Conservation (phyloP, 345 rosid genomes). For the Euphorbia pulcherrima region DNA sequence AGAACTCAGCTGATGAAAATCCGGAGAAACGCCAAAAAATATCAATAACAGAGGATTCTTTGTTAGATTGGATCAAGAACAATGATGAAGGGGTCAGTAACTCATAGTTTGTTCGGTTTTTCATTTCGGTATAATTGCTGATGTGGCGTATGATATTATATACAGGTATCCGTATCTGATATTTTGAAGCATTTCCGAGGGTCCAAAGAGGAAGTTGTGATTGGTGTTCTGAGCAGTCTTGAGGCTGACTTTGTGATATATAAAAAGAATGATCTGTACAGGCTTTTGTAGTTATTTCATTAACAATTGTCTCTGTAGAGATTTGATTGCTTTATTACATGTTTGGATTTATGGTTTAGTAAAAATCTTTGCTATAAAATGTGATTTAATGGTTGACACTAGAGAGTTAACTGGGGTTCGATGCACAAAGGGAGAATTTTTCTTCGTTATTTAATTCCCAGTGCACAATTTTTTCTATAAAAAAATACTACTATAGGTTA, state of each 20-base stretch:
- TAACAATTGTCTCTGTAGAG: neutral
- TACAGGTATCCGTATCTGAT: conserved; percentile 34
- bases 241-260: conserved; percentile 36
- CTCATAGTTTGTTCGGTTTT: neutral
- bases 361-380: too few species aligned
- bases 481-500: too few species aligned
- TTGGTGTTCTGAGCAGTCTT: conserved; percentile 24
- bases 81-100: conserved; percentile 42
- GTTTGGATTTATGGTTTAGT: too few species aligned
- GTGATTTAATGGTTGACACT: too few species aligned
- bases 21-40: conserved; percentile 36
- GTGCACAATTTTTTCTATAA: too few species aligned
- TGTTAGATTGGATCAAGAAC: conserved; percentile 30
- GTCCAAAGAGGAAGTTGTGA: conserved; percentile 28
- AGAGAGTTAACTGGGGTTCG: too few species aligned
- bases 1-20: conserved; percentile 3
- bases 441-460: too few species aligned
- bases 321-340: too few species aligned
- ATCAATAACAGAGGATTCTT: conserved; percentile 22
- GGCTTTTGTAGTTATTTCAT: conserved; percentile 23
- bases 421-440: too few species aligned
- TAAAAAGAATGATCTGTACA: conserved; percentile 34
- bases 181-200: conserved; percentile 35
- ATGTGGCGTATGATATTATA: neutral
- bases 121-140: conserved; percentile 4